Evolutionary conservation across 139 green algal genomes (phyloP).

Genomic region (Tetradesmus lagerheimii): DNA sequence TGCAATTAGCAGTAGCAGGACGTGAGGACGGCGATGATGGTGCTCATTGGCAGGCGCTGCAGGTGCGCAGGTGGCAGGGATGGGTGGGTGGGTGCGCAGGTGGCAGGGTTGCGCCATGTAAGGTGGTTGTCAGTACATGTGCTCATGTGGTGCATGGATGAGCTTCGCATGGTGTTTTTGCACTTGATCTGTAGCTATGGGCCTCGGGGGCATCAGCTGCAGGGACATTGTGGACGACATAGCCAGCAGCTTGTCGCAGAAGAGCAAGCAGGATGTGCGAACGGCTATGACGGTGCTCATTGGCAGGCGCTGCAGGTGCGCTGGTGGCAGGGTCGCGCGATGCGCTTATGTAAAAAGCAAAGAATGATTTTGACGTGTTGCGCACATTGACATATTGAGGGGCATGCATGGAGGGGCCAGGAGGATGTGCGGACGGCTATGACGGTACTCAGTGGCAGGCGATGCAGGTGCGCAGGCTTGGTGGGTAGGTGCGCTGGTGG

Average conservation of each 20-base stretch:
- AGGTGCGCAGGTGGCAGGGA: slow-evolving; percentile 6
- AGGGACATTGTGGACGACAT: not conserved
- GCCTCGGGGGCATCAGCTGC: not conserved
- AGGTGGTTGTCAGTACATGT: too few species aligned
- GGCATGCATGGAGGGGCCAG: not conserved
- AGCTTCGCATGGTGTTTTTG: too few species aligned
- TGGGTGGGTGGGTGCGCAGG: too few species aligned
- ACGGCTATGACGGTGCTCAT: slow-evolving; percentile 19
- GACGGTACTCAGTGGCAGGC: slow-evolving; percentile 21
- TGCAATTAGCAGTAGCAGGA: too few species aligned
- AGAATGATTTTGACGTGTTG: too few species aligned
- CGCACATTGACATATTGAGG: too few species aligned
- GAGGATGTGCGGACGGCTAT: not conserved
- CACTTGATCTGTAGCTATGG: not conserved
- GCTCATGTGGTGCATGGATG: too few species aligned
- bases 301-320: slow-evolving; percentile 29
- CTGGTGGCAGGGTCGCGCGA: too few species aligned
- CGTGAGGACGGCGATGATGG: not conserved
- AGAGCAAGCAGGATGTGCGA: not conserved
- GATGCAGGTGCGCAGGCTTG: too few species aligned
- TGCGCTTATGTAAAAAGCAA: too few species aligned
- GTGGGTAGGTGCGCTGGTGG: too few species aligned
- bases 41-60: slow-evolving; percentile 33
- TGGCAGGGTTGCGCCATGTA: too few species aligned
- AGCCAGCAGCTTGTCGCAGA: not conserved